Percentiles rank a stretch among this genome's conserved stretches.
These are phyloP conservation scores for Debaryomyces coudertii DNA, from an alignment of 1,139 yeast species.

Conservation along the genomic window DNA sequence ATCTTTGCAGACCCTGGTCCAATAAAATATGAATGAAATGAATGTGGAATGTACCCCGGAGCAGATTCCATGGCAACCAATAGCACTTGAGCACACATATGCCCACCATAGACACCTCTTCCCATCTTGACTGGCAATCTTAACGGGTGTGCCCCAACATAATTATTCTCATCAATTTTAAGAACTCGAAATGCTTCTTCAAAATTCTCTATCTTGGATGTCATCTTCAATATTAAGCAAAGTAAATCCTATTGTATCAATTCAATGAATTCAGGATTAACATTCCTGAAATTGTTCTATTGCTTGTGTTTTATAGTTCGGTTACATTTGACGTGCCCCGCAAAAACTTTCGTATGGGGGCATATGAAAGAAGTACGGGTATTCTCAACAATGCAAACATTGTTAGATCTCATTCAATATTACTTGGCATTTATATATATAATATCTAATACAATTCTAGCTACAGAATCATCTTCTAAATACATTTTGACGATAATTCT, in stretches of 20 bases:
- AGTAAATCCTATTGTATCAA: no score
- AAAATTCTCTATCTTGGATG: constrained; percentile 22
- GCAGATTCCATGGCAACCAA: constrained; percentile 60
- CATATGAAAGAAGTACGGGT: background rate
- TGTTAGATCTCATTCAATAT: no score
- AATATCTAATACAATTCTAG: background rate
- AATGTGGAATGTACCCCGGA: constrained; percentile 35
- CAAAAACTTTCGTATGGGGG: background rate
- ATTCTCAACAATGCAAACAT: no score
- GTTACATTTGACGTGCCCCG: background rate
- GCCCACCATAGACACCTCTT: constrained; percentile 81
- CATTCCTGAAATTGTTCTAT: background rate
- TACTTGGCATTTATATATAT: no score
- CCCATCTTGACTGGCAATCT: constrained; percentile 52
- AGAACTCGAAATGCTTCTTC: constrained; percentile 45
- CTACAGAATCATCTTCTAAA: background rate
- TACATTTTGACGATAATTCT: background rate
- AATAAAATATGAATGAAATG: constrained; percentile 47
- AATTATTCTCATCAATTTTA: constrained; percentile 32
- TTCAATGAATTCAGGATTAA: no score
- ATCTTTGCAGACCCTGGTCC: constrained; percentile 50
- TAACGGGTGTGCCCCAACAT: constrained; percentile 43
- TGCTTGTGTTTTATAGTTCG: background rate
- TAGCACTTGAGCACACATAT: constrained; percentile 71
- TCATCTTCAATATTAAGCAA: background rate